Percentiles rank a stretch among this genome's conserved stretches.
Evolutionary conservation across 306 rosid genomes (phyloP).

Genomic region (Lathyrus sativus): DNA sequence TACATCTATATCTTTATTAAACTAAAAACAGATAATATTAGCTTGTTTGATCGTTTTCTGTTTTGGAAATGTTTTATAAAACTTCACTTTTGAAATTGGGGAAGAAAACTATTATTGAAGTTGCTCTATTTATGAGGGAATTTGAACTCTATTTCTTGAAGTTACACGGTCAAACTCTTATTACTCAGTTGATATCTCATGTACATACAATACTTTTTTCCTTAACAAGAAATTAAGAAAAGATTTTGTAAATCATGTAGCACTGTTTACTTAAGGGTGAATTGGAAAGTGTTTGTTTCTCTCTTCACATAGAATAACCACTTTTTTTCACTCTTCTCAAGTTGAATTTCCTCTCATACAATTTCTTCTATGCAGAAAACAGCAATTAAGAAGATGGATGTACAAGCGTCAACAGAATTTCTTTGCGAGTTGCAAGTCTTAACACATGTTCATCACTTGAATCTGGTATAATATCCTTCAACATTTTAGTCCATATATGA

Average conservation of each 20-base stretch:
- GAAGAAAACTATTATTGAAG: too few species aligned
- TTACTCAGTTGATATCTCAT: not conserved
- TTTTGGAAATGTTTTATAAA: too few species aligned
- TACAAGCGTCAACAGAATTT: slow-evolving; percentile 86
- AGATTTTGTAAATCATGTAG: too few species aligned
- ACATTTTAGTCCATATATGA: too few species aligned
- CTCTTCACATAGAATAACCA: not conserved
- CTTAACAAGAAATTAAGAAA: too few species aligned
- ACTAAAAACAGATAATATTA: too few species aligned
- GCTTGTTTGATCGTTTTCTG: too few species aligned
- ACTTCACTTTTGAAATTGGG: too few species aligned
- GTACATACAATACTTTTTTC: too few species aligned
- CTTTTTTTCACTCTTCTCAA: not conserved
- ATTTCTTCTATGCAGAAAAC: slow-evolving; percentile 60
- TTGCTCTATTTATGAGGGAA: not conserved
- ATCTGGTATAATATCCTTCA: slow-evolving; percentile 59
- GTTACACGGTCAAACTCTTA: not conserved
- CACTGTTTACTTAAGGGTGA: too few species aligned
- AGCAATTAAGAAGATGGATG: slow-evolving; percentile 58
- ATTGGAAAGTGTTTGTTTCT: too few species aligned
- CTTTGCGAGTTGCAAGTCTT: slow-evolving; percentile 80
- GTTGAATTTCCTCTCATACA: slow-evolving; percentile 6
- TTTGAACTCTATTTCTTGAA: not conserved
- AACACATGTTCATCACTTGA: slow-evolving; percentile 91
- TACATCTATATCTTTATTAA: too few species aligned